A percentile compares a stretch with the other conserved stretches of the same genome.
These are phyloP conservation scores for Fonsecaea monophora DNA, from an alignment of 2,329 filamentous ascomycete species.

Conservation along the genomic window DNA sequence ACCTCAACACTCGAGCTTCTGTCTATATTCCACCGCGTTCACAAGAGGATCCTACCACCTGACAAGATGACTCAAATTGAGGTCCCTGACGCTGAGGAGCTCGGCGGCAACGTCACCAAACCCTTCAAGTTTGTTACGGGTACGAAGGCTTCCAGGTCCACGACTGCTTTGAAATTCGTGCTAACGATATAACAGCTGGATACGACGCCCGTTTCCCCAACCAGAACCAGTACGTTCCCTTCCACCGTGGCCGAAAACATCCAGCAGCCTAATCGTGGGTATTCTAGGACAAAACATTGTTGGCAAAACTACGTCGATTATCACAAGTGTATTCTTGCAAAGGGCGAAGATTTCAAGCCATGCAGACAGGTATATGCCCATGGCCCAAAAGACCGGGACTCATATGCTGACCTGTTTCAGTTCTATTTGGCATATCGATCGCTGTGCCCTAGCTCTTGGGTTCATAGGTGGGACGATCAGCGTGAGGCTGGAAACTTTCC, in stretches of 20 bases:
- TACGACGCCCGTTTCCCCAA: conserved; percentile 99
- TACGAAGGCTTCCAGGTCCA: conserved; percentile 39
- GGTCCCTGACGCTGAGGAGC: conserved; percentile 69
- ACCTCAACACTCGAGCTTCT: conserved; percentile 15
- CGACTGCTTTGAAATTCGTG: conserved; percentile 33
- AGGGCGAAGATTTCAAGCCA: conserved; percentile 97
- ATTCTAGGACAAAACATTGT: conserved; percentile 88
- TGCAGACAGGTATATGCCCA: conserved; percentile 80
- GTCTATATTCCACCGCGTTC: conserved; percentile 35
- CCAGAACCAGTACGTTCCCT: conserved; percentile 69
- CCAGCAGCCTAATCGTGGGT: conserved; percentile 23
- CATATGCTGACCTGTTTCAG: conserved; percentile 56
- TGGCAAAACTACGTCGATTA: conserved; percentile 99
- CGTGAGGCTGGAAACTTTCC: conserved; percentile 70
- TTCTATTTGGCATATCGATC: conserved; percentile 97
- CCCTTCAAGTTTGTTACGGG: conserved; percentile 80
- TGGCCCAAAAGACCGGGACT: neutral
- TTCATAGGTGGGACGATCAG: conserved; percentile 94
- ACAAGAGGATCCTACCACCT: conserved; percentile 47
- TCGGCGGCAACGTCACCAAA: conserved; percentile 85
- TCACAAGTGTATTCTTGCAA: conserved; percentile 98
- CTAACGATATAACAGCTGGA: conserved; percentile 58
- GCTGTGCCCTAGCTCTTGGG: conserved; percentile 95
- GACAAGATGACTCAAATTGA: conserved; percentile 82
- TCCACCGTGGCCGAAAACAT: conserved; percentile 13